Evolutionary conservation across 495 filamentous ascomycete species (phyloP).

Genomic region (Trichoderma virens): DNA sequence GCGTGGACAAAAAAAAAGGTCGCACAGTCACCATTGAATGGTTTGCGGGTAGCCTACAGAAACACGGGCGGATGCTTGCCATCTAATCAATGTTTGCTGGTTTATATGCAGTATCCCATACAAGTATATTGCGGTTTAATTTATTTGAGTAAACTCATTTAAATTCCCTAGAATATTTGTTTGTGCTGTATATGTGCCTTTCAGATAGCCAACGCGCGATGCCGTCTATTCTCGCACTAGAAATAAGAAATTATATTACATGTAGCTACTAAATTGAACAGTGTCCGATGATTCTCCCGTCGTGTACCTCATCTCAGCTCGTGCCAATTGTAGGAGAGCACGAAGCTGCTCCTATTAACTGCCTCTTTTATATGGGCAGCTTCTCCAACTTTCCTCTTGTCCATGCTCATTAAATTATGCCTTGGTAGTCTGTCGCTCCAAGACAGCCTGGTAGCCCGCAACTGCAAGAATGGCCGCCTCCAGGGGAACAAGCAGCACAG

Average conservation of each 20-base stretch:
- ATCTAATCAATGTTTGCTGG: background rate
- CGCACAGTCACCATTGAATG: background rate
- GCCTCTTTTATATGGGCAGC: background rate
- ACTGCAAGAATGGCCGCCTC: conserved; percentile 34
- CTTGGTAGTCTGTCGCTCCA: conserved; percentile 26
- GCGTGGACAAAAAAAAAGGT: background rate
- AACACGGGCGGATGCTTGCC: background rate
- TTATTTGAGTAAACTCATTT: too few species aligned
- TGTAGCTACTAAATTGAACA: background rate
- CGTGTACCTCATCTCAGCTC: background rate
- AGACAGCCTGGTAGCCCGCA: conserved; percentile 30
- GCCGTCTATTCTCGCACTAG: too few species aligned
- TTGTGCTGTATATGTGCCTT: too few species aligned
- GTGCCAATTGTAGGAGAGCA: background rate
- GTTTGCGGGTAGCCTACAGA: background rate
- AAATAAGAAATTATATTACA: background rate
- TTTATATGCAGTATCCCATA: too few species aligned
- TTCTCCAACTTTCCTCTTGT: conserved; percentile 31
- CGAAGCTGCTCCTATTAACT: background rate
- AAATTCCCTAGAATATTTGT: too few species aligned
- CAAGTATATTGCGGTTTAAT: too few species aligned
- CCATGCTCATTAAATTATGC: conserved; percentile 3
- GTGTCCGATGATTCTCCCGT: too few species aligned
- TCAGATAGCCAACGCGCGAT: too few species aligned
- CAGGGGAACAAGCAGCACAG: conserved; percentile 44